Evolutionary conservation across 768 basidiomycete species (phyloP).

Genomic region (Leucosporidium scottii): DNA sequence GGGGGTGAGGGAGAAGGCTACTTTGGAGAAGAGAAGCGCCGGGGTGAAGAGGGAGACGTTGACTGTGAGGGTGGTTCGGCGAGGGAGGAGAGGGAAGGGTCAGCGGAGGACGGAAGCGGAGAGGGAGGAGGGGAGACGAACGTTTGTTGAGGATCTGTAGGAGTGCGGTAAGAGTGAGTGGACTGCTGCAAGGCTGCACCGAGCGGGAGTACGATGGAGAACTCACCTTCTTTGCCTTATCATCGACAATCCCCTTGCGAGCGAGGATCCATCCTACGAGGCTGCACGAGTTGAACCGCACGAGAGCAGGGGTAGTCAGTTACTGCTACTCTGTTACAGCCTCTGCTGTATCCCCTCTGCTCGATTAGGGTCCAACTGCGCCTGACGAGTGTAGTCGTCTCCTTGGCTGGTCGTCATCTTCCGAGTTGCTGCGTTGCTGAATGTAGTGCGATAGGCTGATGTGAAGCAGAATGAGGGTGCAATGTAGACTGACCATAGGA

Average conservation of each 20-base stretch:
- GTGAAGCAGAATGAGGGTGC: too few species aligned
- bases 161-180: neutral
- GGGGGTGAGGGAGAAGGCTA: conserved; percentile 83
- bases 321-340: neutral
- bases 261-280: conserved; percentile 54
- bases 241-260: conserved; percentile 70
- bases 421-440: neutral
- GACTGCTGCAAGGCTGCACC: neutral
- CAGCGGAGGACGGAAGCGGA: neutral
- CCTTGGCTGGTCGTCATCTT: neutral
- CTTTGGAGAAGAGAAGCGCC: conserved; percentile 42
- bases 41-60: conserved; percentile 75
- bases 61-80: conserved; percentile 40
- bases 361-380: too few species aligned
- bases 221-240: conserved; percentile 76
- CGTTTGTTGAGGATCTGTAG: conserved; percentile 46
- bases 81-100: neutral
- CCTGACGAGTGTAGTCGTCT: neutral
- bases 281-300: neutral
- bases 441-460: too few species aligned
- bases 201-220: conserved; percentile 3
- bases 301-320: neutral
- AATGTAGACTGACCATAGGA: conserved; percentile 18
- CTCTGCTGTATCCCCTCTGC: too few species aligned
- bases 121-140: neutral